Conservation (phyloP, 2,329 filamentous ascomycete genomes). For the Fusarium bulbicola region DNA sequence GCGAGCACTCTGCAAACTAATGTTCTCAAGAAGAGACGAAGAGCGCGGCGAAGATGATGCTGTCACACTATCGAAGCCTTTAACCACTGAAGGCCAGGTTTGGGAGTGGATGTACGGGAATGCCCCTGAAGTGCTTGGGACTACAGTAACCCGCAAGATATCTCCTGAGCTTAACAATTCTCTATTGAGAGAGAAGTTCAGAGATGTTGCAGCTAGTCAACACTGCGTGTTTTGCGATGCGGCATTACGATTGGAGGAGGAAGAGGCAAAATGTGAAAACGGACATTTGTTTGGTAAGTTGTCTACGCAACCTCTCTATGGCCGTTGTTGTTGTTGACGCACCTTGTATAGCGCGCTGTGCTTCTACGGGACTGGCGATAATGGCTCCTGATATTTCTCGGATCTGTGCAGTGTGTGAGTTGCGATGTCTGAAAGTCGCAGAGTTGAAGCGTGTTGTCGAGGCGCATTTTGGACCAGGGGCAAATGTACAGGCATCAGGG, state of each 20-base stretch:
- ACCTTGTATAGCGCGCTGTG: constrained; percentile 56
- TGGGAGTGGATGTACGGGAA: constrained; percentile 69
- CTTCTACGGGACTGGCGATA: constrained; percentile 63
- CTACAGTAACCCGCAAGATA: constrained; percentile 40
- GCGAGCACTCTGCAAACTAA: constrained; percentile 47
- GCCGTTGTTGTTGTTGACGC: background rate
- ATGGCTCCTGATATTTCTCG: constrained; percentile 62
- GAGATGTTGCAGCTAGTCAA: constrained; percentile 47
- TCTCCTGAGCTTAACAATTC: constrained; percentile 27
- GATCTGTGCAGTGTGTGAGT: constrained; percentile 64
- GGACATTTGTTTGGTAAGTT: constrained; percentile 53
- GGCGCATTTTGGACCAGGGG: constrained; percentile 43
- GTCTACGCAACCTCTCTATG: background rate
- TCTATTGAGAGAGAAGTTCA: constrained; percentile 51
- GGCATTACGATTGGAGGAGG: constrained; percentile 45
- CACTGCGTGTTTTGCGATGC: constrained; percentile 59
- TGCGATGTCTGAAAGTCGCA: constrained; percentile 58
- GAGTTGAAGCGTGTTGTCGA: constrained; percentile 51
- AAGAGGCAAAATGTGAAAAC: constrained; percentile 51
- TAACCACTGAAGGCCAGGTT: constrained; percentile 61
- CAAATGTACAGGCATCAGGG: constrained; percentile 44
- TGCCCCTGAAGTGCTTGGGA: constrained; percentile 57
- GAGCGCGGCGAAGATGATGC: constrained; percentile 5
- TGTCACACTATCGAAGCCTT: constrained; percentile 4
- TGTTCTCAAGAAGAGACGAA: constrained; percentile 48